Evolutionary conservation across 371 early-diverging fungal genomes (phyloP).

Genomic region (Mucor piriformis): DNA sequence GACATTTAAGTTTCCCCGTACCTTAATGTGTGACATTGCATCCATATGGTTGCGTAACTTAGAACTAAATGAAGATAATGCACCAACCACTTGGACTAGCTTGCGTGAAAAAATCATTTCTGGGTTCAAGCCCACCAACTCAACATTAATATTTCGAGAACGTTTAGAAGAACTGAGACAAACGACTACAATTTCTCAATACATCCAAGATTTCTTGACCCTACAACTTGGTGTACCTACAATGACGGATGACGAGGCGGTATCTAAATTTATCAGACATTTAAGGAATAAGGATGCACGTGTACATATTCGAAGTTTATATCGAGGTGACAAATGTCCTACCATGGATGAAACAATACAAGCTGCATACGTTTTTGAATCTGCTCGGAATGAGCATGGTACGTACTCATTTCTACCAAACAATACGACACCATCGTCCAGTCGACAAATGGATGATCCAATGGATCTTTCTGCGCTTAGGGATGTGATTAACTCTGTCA

Average conservation of each 20-base stretch:
- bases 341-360: not conserved
- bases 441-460: not conserved
- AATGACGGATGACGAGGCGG: slow-evolving; percentile 2
- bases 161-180: not conserved
- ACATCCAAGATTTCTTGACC: not conserved
- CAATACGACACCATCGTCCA: not conserved
- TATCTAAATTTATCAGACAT: not conserved
- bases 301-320: not conserved
- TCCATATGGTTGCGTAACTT: not conserved
- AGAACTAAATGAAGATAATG: not conserved
- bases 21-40: not conserved
- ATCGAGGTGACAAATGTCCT: not conserved
- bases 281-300: not conserved
- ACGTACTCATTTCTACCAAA: not conserved
- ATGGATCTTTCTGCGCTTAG: not conserved
- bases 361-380: not conserved
- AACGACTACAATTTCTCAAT: not conserved
- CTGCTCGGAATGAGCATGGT: not conserved
- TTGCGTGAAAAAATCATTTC: not conserved
- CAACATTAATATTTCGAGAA: not conserved
- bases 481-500: not conserved
- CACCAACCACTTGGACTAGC: not conserved
- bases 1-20: not conserved
- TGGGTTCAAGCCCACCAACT: not conserved
- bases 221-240: not conserved